phyloP scores from a whole-genome alignment of 345 rosid genomes.

The Xanthoceras sorbifolium region DNA sequence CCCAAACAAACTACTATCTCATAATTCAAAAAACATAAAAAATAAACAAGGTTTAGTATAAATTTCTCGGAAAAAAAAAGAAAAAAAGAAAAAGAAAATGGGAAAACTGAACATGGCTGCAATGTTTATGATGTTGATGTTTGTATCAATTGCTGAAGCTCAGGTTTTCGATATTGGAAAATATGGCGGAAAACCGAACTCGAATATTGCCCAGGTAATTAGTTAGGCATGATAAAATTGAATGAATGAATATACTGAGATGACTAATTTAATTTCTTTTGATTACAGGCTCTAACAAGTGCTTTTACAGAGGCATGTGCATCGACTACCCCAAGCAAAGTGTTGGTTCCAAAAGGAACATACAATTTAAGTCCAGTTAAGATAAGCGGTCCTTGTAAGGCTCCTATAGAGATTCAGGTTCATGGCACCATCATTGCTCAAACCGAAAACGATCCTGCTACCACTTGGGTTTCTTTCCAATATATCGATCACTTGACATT shows the following conservation, averaged over 20 bases:
- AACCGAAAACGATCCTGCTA: slow-evolving; percentile 26
- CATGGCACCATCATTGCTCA: slow-evolving; percentile 51
- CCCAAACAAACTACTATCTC: neutral
- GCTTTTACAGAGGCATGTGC: slow-evolving; percentile 61
- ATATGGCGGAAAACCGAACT: slow-evolving; percentile 27
- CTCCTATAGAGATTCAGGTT: slow-evolving; percentile 29
- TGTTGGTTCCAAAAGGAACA: slow-evolving; percentile 48
- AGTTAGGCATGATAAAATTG: neutral
- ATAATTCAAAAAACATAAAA: neutral
- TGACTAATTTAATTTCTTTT: too few relatives aligned
- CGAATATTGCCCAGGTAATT: slow-evolving; percentile 26
- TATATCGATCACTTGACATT: slow-evolving; percentile 38
- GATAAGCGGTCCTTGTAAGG: slow-evolving; percentile 57
- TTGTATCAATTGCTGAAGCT: neutral
- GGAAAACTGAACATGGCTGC: neutral
- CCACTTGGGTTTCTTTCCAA: slow-evolving; percentile 51
- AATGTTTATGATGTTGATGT: neutral
- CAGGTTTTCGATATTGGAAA: slow-evolving; percentile 25
- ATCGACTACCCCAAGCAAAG: slow-evolving; percentile 31
- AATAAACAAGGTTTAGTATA: too few relatives aligned
- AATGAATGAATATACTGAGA: neutral
- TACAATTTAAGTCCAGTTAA: slow-evolving; percentile 25
- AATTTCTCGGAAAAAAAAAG: too few relatives aligned
- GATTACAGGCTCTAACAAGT: slow-evolving; percentile 12
- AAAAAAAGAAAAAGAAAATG: too few relatives aligned